Evolutionary conservation across 768 basidiomycete species (phyloP).

Genomic region (Lactarius trivialis): DNA sequence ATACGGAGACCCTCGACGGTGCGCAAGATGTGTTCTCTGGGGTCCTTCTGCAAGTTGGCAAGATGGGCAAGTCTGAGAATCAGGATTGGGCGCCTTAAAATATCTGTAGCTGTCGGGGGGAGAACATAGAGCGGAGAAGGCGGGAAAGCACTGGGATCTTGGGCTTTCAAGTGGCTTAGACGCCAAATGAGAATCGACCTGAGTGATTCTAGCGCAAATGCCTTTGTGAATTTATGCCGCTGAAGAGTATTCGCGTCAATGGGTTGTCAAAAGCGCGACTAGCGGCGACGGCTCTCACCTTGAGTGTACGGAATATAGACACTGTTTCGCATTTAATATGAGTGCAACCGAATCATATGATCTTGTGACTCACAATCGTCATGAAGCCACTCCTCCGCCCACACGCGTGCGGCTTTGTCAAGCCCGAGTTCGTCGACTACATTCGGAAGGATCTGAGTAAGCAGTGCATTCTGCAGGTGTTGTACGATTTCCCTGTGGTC

Average conservation of each 20-base stretch:
- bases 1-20: conserved; percentile 48
- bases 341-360: background rate
- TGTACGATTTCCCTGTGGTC: conserved; percentile 41
- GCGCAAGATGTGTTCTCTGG: conserved; percentile 37
- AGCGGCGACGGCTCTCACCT: conserved; percentile 33
- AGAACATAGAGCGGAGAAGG: conserved; percentile 33
- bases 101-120: conserved; percentile 48
- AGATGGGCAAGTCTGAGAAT: conserved; percentile 44
- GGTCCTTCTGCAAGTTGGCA: conserved; percentile 35
- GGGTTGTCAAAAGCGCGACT: background rate
- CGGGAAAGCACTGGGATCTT: conserved; percentile 8
- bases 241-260: conserved; percentile 28
- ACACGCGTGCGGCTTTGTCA: conserved; percentile 38
- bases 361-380: conserved; percentile 50
- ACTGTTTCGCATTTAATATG: conserved; percentile 17
- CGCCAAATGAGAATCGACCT: conserved; percentile 55
- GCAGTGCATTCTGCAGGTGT: conserved; percentile 45
- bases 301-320: conserved; percentile 39
- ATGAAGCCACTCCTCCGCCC: conserved; percentile 55
- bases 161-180: conserved; percentile 25
- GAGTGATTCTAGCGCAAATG: conserved; percentile 55
- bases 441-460: conserved; percentile 53
- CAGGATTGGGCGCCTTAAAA: conserved; percentile 59
- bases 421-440: conserved; percentile 53
- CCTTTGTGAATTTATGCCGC: conserved; percentile 61